Percentiles rank a stretch among this genome's conserved stretches.
phyloP scores from a whole-genome alignment of 768 basidiomycete genomes.

The Holtermanniella nyarrowii region DNA sequence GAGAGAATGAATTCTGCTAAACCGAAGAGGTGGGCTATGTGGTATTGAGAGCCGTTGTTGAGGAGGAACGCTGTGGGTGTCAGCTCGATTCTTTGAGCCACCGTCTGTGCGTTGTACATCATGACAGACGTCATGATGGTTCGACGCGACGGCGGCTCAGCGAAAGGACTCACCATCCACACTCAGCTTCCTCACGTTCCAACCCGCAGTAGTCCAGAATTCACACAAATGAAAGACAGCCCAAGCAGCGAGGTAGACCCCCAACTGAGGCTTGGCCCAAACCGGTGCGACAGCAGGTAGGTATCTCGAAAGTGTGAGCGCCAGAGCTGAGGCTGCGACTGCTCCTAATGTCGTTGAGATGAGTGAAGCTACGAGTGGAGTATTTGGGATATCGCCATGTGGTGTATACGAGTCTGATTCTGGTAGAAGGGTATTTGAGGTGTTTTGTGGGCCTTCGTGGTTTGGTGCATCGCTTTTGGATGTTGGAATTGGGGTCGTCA shows the following conservation, averaged over 20 bases:
- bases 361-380: slow-evolving; percentile 63
- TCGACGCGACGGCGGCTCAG: background rate
- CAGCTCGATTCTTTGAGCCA: slow-evolving; percentile 4
- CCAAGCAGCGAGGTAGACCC: slow-evolving; percentile 74
- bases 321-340: slow-evolving; percentile 52
- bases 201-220: slow-evolving; percentile 89
- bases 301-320: slow-evolving; percentile 43
- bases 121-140: background rate
- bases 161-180: slow-evolving; percentile 67
- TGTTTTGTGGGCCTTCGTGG: background rate
- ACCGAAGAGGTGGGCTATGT: slow-evolving; percentile 68
- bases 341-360: slow-evolving; percentile 81
- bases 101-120: background rate
- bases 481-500: too few relatives aligned
- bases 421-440: slow-evolving; percentile 12
- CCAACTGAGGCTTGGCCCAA: slow-evolving; percentile 67
- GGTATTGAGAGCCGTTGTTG: slow-evolving; percentile 78
- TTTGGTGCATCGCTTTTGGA: too few relatives aligned
- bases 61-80: slow-evolving; percentile 67
- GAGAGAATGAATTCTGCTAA: slow-evolving; percentile 68
- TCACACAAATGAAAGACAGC: slow-evolving; percentile 85
- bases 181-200: slow-evolving; percentile 84
- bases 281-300: slow-evolving; percentile 42
- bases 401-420: slow-evolving; percentile 33
- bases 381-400: slow-evolving; percentile 70